A percentile compares a stretch with the other conserved stretches of the same genome.
These are phyloP conservation scores for Blastomyces parvus DNA, from an alignment of 2,329 filamentous ascomycete genomes.

Conservation along the genomic window DNA sequence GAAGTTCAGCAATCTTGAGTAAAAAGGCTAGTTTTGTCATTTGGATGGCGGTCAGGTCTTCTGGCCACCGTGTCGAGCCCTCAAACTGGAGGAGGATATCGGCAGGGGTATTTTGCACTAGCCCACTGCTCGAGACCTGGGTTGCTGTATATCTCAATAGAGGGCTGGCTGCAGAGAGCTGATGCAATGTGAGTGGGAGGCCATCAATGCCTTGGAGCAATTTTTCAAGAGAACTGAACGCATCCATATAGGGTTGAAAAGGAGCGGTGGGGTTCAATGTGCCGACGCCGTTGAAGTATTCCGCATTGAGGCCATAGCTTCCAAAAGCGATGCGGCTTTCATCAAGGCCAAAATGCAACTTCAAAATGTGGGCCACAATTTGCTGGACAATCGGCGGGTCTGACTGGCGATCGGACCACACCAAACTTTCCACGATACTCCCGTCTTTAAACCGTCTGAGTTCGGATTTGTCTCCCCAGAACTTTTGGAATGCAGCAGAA, in stretches of 20 bases:
- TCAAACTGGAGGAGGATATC: slow-evolving; percentile 86
- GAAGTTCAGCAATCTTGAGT: slow-evolving; percentile 59
- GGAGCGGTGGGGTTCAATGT: slow-evolving; percentile 24
- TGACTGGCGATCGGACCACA: slow-evolving; percentile 62
- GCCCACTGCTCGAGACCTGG: slow-evolving; percentile 20
- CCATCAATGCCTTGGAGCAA: slow-evolving; percentile 69
- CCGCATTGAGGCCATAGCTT: slow-evolving; percentile 41
- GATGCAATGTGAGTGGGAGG: slow-evolving; percentile 77
- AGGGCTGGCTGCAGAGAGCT: slow-evolving; percentile 63
- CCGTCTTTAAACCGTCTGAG: slow-evolving; percentile 91
- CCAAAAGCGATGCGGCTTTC: slow-evolving; percentile 46
- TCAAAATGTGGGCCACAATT: slow-evolving; percentile 63
- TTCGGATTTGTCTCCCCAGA: slow-evolving; percentile 93
- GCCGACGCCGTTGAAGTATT: slow-evolving; percentile 26
- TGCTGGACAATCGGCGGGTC: slow-evolving; percentile 62
- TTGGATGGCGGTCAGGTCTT: slow-evolving; percentile 83
- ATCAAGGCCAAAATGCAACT: slow-evolving; percentile 54
- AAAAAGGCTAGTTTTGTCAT: slow-evolving; percentile 87
- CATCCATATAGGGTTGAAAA: slow-evolving; percentile 60
- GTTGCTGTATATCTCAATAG: slow-evolving; percentile 62
- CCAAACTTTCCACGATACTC: slow-evolving; percentile 81
- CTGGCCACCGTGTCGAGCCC: slow-evolving; percentile 85
- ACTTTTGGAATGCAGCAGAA: slow-evolving; percentile 70
- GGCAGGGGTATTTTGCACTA: slow-evolving; percentile 43
- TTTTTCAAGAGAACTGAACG: slow-evolving; percentile 63